A percentile compares a stretch with the other conserved stretches of the same genome.
phyloP scores from a whole-genome alignment of 78 protist species.

The Cavenderia fasciculata region DNA sequence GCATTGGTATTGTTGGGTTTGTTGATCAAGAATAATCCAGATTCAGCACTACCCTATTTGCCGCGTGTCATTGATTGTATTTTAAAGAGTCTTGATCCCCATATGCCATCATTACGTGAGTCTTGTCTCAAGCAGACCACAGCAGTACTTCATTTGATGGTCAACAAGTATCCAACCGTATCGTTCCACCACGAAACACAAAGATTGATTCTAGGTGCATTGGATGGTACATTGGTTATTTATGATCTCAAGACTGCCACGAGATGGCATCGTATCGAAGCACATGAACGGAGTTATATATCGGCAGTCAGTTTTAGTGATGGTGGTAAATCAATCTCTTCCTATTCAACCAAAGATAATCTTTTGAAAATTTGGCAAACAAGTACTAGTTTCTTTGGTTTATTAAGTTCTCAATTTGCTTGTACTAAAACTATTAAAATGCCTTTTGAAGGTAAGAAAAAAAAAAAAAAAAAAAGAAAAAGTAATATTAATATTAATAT shows the following conservation, averaged over 20 bases:
- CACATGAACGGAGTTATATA: constrained; percentile 5
- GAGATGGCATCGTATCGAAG: constrained; percentile 83
- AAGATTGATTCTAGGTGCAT: constrained; percentile 85
- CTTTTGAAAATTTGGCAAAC: constrained; percentile 63
- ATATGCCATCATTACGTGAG: constrained; percentile 81
- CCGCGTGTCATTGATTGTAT: constrained; percentile 78
- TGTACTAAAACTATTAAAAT: constrained; percentile 22
- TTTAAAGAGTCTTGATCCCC: constrained; percentile 83
- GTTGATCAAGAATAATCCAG: constrained; percentile 68
- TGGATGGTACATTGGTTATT: constrained; percentile 80
- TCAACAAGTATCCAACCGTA: constrained; percentile 82
- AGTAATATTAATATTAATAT: background rate
- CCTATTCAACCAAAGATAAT: constrained; percentile 35
- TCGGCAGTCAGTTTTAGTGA: constrained; percentile 56
- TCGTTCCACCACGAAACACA: constrained; percentile 86
- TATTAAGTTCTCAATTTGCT: constrained; percentile 33
- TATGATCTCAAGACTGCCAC: constrained; percentile 91
- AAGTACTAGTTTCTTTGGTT: constrained; percentile 41
- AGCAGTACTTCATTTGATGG: constrained; percentile 82
- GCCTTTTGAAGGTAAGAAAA: background rate
- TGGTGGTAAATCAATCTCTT: constrained; percentile 65
- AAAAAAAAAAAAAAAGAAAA: too few relatives aligned
- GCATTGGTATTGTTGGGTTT: constrained; percentile 43
- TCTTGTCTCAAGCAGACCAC: constrained; percentile 81
- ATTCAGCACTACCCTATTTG: constrained; percentile 15